phyloP scores from a whole-genome alignment of 2,329 filamentous ascomycete genomes.

The Diaporthe ampelina region DNA sequence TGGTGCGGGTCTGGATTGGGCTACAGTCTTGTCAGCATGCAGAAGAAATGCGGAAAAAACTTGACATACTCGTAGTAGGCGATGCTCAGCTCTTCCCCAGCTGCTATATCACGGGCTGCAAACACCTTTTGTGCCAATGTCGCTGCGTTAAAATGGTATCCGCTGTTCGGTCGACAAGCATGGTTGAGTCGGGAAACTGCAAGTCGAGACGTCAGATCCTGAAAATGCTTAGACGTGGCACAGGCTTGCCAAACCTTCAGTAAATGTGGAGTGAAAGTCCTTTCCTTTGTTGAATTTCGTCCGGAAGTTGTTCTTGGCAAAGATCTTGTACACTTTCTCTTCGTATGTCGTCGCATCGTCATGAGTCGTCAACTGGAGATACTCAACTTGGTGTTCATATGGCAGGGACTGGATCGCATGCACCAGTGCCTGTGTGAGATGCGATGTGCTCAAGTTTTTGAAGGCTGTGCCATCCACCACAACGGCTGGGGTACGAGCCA shows the following conservation, averaged over 20 bases:
- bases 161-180: constrained; percentile 29
- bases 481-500: constrained; percentile 32
- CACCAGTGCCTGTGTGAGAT: constrained; percentile 12
- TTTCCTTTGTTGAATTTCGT: not conserved
- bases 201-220: not conserved
- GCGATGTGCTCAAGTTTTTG: not conserved
- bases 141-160: constrained; percentile 25
- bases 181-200: constrained; percentile 29
- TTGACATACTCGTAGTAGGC: constrained; percentile 23
- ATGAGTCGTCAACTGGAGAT: constrained; percentile 29
- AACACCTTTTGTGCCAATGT: constrained; percentile 28
- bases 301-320: constrained; percentile 29
- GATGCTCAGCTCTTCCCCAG: constrained; percentile 24
- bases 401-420: constrained; percentile 24
- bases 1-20: constrained; percentile 18
- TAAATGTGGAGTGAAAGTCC: constrained; percentile 34
- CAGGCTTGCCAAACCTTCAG: not conserved
- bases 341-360: constrained; percentile 10
- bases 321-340: constrained; percentile 23
- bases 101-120: constrained; percentile 16
- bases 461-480: constrained; percentile 19
- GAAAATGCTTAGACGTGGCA: not conserved
- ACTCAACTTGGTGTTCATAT: constrained; percentile 7
- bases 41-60: too few species aligned
- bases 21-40: constrained; percentile 8